phyloP scores from a whole-genome alignment of 2,329 filamentous ascomycete species.

The Penicillium sp. region DNA sequence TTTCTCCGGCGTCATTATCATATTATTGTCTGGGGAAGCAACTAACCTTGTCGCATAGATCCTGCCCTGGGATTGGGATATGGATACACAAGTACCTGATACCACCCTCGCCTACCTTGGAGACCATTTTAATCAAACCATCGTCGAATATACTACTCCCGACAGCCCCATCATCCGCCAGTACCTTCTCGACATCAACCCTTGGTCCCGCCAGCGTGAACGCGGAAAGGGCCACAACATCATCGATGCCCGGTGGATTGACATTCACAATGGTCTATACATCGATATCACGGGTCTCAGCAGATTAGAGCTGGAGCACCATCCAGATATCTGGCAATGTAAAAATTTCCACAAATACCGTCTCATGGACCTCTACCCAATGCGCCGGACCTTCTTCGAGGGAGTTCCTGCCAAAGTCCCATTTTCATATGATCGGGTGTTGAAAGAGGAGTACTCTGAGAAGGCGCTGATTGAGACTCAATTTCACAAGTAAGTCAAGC shows the following conservation, averaged over 20 bases:
- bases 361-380: slow-evolving; percentile 73
- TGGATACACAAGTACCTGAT: slow-evolving; percentile 77
- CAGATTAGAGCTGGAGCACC: slow-evolving; percentile 63
- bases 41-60: slow-evolving; percentile 49
- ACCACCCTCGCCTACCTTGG: slow-evolving; percentile 69
- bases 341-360: slow-evolving; percentile 78
- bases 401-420: slow-evolving; percentile 72
- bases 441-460: slow-evolving; percentile 45
- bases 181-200: slow-evolving; percentile 79
- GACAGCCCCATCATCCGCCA: slow-evolving; percentile 51
- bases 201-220: slow-evolving; percentile 64
- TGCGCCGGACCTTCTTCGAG: slow-evolving; percentile 75
- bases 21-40: background rate
- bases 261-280: slow-evolving; percentile 74
- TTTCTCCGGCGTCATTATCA: background rate
- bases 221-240: slow-evolving; percentile 74
- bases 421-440: slow-evolving; percentile 45
- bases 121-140: slow-evolving; percentile 69
- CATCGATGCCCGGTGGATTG: slow-evolving; percentile 85
- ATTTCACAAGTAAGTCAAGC: slow-evolving; percentile 41
- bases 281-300: slow-evolving; percentile 81
- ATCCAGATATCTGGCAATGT: slow-evolving; percentile 73
- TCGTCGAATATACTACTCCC: slow-evolving; percentile 50
- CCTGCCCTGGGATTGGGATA: slow-evolving; percentile 83
- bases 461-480: slow-evolving; percentile 39